Conservation (phyloP, 2,329 filamentous ascomycete genomes). For the Microdochium trichocladiopsis region DNA sequence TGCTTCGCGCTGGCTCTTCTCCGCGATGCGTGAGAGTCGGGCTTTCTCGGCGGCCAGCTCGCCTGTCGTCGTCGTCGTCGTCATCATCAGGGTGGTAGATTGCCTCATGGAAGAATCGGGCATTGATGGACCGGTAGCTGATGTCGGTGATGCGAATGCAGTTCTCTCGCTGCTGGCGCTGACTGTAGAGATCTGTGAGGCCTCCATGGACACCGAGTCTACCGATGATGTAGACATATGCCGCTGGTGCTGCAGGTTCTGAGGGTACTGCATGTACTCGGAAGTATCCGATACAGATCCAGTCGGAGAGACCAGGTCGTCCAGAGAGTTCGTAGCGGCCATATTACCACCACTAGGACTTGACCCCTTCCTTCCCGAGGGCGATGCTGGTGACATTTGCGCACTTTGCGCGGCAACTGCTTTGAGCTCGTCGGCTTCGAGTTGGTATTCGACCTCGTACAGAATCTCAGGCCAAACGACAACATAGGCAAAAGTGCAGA, state of each 20-base stretch:
- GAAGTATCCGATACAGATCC: background rate
- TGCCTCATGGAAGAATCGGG: slow-evolving; percentile 12
- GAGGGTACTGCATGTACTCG: background rate
- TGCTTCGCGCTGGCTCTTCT: slow-evolving; percentile 45
- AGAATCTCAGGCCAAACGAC: slow-evolving; percentile 78
- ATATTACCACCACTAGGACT: background rate
- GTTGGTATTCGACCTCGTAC: slow-evolving; percentile 67
- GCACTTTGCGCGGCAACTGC: slow-evolving; percentile 12
- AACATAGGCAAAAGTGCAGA: slow-evolving; percentile 87
- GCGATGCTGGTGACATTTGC: background rate
- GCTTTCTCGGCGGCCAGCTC: slow-evolving; percentile 54
- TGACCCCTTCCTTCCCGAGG: background rate
- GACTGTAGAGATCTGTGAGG: background rate
- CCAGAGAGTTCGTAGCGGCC: background rate
- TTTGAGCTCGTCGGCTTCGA: slow-evolving; percentile 54
- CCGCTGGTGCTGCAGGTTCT: background rate
- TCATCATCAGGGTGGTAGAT: background rate
- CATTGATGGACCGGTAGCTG: slow-evolving; percentile 13
- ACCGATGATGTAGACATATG: background rate
- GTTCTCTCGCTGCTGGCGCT: background rate
- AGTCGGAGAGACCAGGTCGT: background rate
- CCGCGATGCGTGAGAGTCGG: slow-evolving; percentile 51
- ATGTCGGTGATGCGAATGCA: slow-evolving; percentile 3
- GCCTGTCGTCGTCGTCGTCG: slow-evolving; percentile 29
- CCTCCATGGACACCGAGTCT: background rate